Evolutionary conservation across 1,284 basidiomycete genomes (phyloP), one percentile per base, ranked within the genome.

Genomic region (Ustilago hordei): DNA sequence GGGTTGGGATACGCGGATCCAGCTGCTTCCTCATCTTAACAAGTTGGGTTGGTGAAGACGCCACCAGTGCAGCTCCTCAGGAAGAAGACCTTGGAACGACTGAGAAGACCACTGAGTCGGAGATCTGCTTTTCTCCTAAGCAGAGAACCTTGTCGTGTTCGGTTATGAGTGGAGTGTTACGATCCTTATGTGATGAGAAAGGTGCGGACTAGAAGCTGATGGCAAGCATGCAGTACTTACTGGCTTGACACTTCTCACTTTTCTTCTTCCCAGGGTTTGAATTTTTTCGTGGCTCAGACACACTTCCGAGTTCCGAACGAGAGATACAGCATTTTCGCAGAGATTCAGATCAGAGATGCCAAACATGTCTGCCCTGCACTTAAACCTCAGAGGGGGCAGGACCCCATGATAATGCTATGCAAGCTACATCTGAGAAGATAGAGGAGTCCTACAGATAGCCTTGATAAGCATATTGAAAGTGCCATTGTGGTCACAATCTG

Each of bases 1-100:
- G 90, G 63, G 92, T 93, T 13, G 94, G 94, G 81, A 98, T 95
- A 61, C 95, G 92, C 59, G 93, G 92, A 87, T 98, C 95, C 50
- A 85, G 63, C 69, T 85, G 84, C 64, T 85, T 84, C 55, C 84
- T 70, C 84, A 85, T 85, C 41, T 57, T 63, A 65, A 58, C 65
- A 28, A 7, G 11, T 50, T 60, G 12, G 50, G 17, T 48, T 11
- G 35, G n/a, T 19, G 43, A 41, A 63, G 48, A 60, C 45, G 53
- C 62, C 59, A 39, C 54, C 31, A 32, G 36, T 52, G 54, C 13
- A 1, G 28, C n/a, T 28, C 48, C 48, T 50, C 19, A 19, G 13
- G 3, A n/a, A 45, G 43, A 17, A 45, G 19, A 3, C 23, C 23
- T 28, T 28, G 23, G 23, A 3, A 28, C 23, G 23, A 28, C 23